A percentile compares a stretch with the other conserved stretches of the same genome.
Conservation (phyloP, 805 yeast species). For the Metschnikowia santaceciliae region DNA sequence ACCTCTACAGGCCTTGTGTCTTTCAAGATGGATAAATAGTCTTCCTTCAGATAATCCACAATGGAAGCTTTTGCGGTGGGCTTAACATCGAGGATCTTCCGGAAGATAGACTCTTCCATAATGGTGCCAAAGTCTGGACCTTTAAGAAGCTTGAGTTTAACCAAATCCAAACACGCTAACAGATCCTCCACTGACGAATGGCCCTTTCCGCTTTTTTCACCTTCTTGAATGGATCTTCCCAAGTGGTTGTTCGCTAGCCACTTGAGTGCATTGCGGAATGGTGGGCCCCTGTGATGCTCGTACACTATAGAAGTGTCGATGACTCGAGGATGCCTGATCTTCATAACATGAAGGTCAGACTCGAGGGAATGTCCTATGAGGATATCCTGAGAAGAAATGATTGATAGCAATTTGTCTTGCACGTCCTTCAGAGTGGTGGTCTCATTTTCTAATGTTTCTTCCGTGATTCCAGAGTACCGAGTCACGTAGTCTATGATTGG, state of each 20-base stretch:
- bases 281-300: conserved; percentile 82
- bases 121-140: conserved; percentile 62
- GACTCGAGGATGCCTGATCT: conserved; percentile 65
- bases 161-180: conserved; percentile 69
- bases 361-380: conserved; percentile 89
- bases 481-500: conserved; percentile 80
- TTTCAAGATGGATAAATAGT: conserved; percentile 12
- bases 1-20: conserved; percentile 14
- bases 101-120: conserved; percentile 14
- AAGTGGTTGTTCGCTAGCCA: conserved; percentile 61
- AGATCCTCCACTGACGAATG: conserved; percentile 91
- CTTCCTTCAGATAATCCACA: conserved; percentile 24
- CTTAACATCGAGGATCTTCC: conserved; percentile 7
- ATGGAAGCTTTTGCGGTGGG: conserved; percentile 20
- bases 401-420: conserved; percentile 49
- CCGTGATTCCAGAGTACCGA: conserved; percentile 81
- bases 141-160: conserved; percentile 61
- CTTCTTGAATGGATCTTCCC: conserved; percentile 58
- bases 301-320: conserved; percentile 77
- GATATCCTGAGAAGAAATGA: conserved; percentile 55
- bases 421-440: conserved; percentile 64
- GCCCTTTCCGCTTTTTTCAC: conserved; percentile 49
- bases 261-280: conserved; percentile 72
- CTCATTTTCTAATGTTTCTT: conserved; percentile 56
- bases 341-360: conserved; percentile 70